A percentile compares a stretch with the other conserved stretches of the same genome.
phyloP scores from a whole-genome alignment of 306 rosid species.

The Prunus dulcis region DNA sequence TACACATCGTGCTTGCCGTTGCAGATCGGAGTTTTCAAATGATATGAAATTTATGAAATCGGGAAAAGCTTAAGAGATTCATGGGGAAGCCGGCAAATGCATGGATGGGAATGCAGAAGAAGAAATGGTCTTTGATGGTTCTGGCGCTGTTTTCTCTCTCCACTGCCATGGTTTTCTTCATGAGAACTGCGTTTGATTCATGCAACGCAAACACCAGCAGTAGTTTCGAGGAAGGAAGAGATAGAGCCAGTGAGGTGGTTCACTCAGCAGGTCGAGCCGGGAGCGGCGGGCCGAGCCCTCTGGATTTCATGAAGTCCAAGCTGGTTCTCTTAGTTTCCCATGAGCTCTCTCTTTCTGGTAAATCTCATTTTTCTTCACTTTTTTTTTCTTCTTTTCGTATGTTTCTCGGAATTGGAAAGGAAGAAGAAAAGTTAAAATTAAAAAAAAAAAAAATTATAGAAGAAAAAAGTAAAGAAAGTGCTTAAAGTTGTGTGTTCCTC shows the following conservation, averaged over 20 bases:
- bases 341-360: constrained; percentile 81
- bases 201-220: constrained; percentile 22
- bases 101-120: constrained; percentile 55
- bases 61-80: not conserved
- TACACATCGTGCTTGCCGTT: not conserved
- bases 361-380: not conserved
- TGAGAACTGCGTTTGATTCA: constrained; percentile 52
- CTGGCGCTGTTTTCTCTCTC: constrained; percentile 58
- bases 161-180: constrained; percentile 50
- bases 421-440: constrained; percentile 4
- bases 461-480: not conserved
- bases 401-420: constrained; percentile 7
- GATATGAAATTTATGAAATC: not conserved
- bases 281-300: constrained; percentile 34
- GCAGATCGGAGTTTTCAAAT: constrained; percentile 14
- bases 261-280: constrained; percentile 22
- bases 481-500: not conserved
- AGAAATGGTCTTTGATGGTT: constrained; percentile 48
- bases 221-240: constrained; percentile 27
- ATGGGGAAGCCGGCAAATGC: constrained; percentile 49
- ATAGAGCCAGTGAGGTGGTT: constrained; percentile 28
- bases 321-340: constrained; percentile 86
- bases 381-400: not conserved
- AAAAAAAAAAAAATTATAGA: too few species aligned
- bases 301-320: constrained; percentile 77